Evolutionary conservation across 495 filamentous ascomycete species (phyloP).

Genomic region (Rhizodiscina lignyota): DNA sequence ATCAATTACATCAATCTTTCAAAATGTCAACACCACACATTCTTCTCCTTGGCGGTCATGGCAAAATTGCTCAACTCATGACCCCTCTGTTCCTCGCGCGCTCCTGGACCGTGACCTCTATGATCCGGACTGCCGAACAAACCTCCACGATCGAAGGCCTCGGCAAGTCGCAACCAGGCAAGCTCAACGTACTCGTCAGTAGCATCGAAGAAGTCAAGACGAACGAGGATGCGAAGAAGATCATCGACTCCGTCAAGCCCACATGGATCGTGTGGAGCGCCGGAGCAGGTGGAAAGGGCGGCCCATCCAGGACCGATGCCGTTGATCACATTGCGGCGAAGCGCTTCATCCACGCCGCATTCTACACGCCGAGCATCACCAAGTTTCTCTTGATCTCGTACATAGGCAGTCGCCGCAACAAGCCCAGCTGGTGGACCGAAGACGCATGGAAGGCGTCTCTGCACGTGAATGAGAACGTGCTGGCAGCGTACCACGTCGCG

Average conservation of each 20-base stretch:
- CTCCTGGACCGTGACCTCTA: slow-evolving; percentile 58
- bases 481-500: slow-evolving; percentile 53
- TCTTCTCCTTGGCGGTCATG: slow-evolving; percentile 67
- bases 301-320: slow-evolving; percentile 37
- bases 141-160: slow-evolving; percentile 42
- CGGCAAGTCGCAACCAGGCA: slow-evolving; percentile 35
- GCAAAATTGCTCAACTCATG: slow-evolving; percentile 59
- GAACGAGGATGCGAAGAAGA: slow-evolving; percentile 38
- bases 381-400: slow-evolving; percentile 67
- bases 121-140: slow-evolving; percentile 58
- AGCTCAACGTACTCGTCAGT: slow-evolving; percentile 41
- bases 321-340: slow-evolving; percentile 46
- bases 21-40: too few relatives aligned
- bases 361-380: slow-evolving; percentile 36
- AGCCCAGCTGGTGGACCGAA: slow-evolving; percentile 53
- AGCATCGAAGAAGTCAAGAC: slow-evolving; percentile 55
- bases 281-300: slow-evolving; percentile 66
- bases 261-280: slow-evolving; percentile 72
- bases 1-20: too few relatives aligned
- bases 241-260: slow-evolving; percentile 41
- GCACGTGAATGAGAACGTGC: slow-evolving; percentile 32
- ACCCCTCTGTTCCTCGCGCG: slow-evolving; percentile 59
- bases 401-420: slow-evolving; percentile 36
- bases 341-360: slow-evolving; percentile 51
- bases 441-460: slow-evolving; percentile 34